phyloP scores from a whole-genome alignment of 768 basidiomycete species.

The Phlebiopsis gigantea region DNA sequence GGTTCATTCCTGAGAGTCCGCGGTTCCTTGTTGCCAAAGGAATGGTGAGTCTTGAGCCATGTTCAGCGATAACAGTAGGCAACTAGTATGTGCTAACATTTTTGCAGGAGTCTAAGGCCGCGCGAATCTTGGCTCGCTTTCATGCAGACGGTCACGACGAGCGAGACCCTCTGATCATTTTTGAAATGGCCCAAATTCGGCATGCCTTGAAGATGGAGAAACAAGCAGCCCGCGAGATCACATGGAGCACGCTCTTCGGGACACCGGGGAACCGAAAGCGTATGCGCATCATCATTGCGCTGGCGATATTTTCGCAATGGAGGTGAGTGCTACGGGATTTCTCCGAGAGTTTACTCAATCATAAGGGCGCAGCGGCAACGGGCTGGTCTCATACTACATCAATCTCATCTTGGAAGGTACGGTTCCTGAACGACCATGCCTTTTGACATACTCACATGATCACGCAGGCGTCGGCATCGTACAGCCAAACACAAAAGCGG shows the following conservation, averaged over 20 bases:
- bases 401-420: conserved; percentile 54
- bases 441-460: neutral
- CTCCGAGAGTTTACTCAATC: neutral
- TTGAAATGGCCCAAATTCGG: conserved; percentile 60
- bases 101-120: conserved; percentile 50
- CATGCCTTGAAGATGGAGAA: conserved; percentile 63
- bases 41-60: conserved; percentile 30
- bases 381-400: conserved; percentile 71
- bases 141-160: conserved; percentile 62
- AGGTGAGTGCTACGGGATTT: conserved; percentile 28
- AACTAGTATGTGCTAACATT: neutral
- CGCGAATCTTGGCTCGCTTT: conserved; percentile 58
- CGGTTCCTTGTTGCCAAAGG: conserved; percentile 62
- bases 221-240: conserved; percentile 42
- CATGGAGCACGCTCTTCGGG: conserved; percentile 47
- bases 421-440: neutral
- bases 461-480: conserved; percentile 46
- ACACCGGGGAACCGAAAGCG: conserved; percentile 67
- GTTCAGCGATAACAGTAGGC: neutral
- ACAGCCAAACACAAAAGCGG: conserved; percentile 44
- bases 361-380: conserved; percentile 42
- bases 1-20: conserved; percentile 67
- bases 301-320: conserved; percentile 75
- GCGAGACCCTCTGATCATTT: conserved; percentile 49
- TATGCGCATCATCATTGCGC: conserved; percentile 60